Base-by-base conservation (phyloP, 805 yeast species). In the Saccharomycopsis sp. region DNA sequence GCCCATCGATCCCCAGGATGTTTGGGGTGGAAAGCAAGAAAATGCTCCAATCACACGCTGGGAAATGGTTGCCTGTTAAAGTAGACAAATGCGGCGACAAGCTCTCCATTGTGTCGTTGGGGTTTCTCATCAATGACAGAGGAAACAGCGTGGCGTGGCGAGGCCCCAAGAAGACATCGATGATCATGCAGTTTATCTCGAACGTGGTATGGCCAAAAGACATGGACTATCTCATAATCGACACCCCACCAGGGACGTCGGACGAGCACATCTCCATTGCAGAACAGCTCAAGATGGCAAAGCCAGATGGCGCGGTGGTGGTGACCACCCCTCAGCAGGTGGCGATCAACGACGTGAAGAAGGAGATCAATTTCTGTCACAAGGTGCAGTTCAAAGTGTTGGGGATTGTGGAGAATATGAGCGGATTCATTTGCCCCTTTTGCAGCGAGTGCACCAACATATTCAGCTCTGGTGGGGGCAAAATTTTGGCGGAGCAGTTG, bases 221-320 rank as follows among this genome's bases (percentile, higher is more conserved):
- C 31, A 76, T 80, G 52, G 96, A 92, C 58, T 92, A 83, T 54
- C 65, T 92, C 50, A 71, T 92, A 12, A 81, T 92, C 13, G 99
- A 92, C 54, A 92, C 99, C 0, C 99, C 98, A 0, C 99, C 99
- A 0, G 98, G 99, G 0, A 92, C 99, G 0, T 81, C 95, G 0
- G 99, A 92, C 60, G 99, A 92, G 58, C 99, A 92, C 61, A 92
- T 92, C 29, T 87, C 96, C 3, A 81, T 94, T 29, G 96, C 96
- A 4, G 97, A 92, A 55, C 94, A 87, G 58, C 67, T 92, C 30
- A 62, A 80, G 42, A 61, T 66, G 49, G 77, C 77, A 1, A 68
- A 69, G 20, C 86, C 89, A 2, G 95, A 86, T 52, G 97, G 97
- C 0, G 96, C 96, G 1, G 78, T 92, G 0, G 73, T 92, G 2